Base-by-base conservation (phyloP, 164 flowering plant species). In the Nymphaea colorata region DNA sequence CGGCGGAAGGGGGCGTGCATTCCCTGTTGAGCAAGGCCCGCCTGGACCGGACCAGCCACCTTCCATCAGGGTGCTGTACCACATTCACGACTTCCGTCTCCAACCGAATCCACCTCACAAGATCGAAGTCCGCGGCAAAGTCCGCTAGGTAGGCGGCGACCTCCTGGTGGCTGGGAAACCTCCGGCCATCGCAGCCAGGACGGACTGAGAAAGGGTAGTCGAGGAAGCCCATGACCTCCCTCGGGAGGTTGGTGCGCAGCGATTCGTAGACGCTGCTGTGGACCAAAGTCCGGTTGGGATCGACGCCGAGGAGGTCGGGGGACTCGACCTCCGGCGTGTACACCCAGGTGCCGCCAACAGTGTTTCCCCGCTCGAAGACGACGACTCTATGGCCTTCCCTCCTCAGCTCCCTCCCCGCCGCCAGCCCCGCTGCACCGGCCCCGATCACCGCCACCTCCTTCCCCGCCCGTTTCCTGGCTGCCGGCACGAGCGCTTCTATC, bases 241-340 rank as follows among this genome's bases (percentile, higher is more conserved):
- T 70, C 6, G 98, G 96, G 43, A 92, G 82, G 70, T 92, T 92
- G 61, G 93, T 86, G 11, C 98, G 86, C n/a, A 92, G 93, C 5
- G 96, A 92, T 0, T 76, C 72, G 80, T 88, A 90, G 64, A 93
- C 82, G 76, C 96, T 90, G 43, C 80, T 44, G 59, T 82, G 96
- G 67, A 89, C 82, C 12, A 79, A 45, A 10, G 60, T 64, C 6
- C 98, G 84, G 42, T 64, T 65, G 61, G 89, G 92, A 71, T 88
- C 83, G 43, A 77, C 64, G 0, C 98, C 85, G 0, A 90, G 25
- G 36, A 25, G 36, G 0, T 79, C 88, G 73, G 90, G 96, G 6
- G 90, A 67, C 25, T 93, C 98, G 8, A 76, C 72, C 18, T 53
- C 53, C 2, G 89, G 79, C 11, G 70, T 67, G 82, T 84, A 90